Percentiles rank a stretch among this genome's conserved stretches.
Evolutionary conservation across 2,329 filamentous ascomycete genomes (phyloP).

Genomic region (Pseudogymnoascus sp.): DNA sequence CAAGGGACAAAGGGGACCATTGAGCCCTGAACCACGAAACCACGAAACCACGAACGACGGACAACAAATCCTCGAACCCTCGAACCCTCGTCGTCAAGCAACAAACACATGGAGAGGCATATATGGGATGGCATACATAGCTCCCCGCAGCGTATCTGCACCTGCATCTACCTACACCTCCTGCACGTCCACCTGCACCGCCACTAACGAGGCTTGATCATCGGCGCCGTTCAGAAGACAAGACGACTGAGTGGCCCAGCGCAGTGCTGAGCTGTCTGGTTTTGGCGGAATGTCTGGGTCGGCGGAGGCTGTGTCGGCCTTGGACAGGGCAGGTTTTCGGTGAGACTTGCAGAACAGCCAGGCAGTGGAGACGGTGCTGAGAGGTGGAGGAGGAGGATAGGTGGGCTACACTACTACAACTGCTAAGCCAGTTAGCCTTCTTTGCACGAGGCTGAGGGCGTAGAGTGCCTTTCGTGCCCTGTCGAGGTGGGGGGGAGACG

Average conservation of each 20-base stretch:
- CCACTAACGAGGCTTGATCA: neutral
- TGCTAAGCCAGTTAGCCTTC: neutral
- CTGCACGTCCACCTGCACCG: neutral
- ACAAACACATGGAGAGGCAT: neutral
- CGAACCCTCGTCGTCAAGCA: neutral
- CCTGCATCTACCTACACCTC: neutral
- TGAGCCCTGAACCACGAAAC: neutral
- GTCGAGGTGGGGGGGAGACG: neutral
- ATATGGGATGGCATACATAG: neutral
- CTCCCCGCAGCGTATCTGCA: neutral
- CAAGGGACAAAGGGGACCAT: neutral
- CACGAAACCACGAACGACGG: neutral
- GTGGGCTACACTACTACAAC: no score
- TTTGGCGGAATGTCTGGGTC: neutral
- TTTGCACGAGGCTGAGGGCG: neutral
- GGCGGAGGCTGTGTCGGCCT: neutral
- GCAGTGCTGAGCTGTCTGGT: neutral
- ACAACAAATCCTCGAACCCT: neutral
- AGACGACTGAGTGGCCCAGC: neutral
- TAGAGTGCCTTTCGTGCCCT: neutral
- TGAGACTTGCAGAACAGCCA: neutral
- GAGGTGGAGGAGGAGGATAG: neutral
- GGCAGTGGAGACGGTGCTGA: neutral
- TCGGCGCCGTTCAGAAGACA: neutral
- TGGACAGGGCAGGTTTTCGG: neutral